Evolutionary conservation across 331 rosid species (phyloP).

Genomic region (Acacia concinna): DNA sequence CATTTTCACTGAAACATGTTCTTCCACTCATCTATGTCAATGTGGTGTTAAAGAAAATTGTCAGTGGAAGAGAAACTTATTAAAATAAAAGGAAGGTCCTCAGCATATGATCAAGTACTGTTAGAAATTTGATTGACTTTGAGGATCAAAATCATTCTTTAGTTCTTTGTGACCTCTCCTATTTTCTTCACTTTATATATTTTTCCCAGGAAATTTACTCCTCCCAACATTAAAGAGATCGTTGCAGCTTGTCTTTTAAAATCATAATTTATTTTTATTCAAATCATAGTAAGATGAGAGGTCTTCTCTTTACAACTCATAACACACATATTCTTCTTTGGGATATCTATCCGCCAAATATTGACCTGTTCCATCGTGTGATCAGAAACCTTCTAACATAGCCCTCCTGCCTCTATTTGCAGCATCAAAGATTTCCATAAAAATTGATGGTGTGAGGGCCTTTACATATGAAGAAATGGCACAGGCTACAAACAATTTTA

Average conservation of each 20-base stretch:
- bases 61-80: background rate
- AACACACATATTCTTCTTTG: background rate
- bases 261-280: background rate
- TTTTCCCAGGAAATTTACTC: background rate
- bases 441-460: slow-evolving; percentile 61
- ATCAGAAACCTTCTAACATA: background rate
- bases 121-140: background rate
- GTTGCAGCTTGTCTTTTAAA: background rate
- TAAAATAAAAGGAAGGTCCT: background rate
- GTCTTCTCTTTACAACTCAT: background rate
- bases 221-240: background rate
- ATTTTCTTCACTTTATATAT: background rate
- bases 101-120: background rate
- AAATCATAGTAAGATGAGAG: background rate
- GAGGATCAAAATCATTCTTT: background rate
- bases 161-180: background rate
- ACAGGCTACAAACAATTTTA: slow-evolving; percentile 59
- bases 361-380: background rate
- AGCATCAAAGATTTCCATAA: slow-evolving; percentile 54
- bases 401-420: slow-evolving; percentile 27
- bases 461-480: slow-evolving; percentile 63
- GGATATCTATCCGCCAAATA: background rate
- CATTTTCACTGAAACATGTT: background rate
- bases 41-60: background rate
- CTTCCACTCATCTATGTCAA: background rate